Evolutionary conservation across 768 basidiomycete genomes (phyloP).

Genomic region (Mrakia blollopis): DNA sequence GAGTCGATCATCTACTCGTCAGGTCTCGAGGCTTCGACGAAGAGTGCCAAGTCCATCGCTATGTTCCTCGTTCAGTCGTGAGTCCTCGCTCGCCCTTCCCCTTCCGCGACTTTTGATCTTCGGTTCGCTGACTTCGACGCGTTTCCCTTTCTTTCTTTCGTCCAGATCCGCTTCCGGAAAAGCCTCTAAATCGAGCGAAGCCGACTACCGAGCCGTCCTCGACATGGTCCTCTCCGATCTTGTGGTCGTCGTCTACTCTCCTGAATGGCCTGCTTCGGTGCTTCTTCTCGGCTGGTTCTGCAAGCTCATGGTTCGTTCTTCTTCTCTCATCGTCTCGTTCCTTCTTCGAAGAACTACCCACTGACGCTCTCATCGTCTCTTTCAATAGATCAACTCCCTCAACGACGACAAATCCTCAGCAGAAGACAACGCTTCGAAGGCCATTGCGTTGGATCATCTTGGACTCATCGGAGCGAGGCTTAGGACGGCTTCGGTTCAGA

Average conservation of each 20-base stretch:
- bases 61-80: constrained; percentile 28
- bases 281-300: constrained; percentile 73
- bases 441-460: constrained; percentile 85
- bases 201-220: constrained; percentile 87
- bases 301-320: constrained; percentile 68
- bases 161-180: constrained; percentile 66
- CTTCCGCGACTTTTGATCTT: no score
- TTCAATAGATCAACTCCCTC: constrained; percentile 67
- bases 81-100: background rate
- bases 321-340: background rate
- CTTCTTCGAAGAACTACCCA: background rate
- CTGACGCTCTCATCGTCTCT: background rate
- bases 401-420: constrained; percentile 68
- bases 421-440: constrained; percentile 80
- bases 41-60: constrained; percentile 28
- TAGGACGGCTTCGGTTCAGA: constrained; percentile 41
- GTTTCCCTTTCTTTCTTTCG: background rate
- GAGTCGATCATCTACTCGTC: constrained; percentile 30
- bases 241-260: constrained; percentile 81
- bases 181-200: constrained; percentile 82
- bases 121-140: background rate
- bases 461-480: constrained; percentile 86
- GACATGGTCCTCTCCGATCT: constrained; percentile 86
- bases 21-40: constrained; percentile 15
- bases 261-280: constrained; percentile 94